Base-by-base conservation (phyloP, 2,329 filamentous ascomycete species). In the Scedosporium dehoogii region DNA sequence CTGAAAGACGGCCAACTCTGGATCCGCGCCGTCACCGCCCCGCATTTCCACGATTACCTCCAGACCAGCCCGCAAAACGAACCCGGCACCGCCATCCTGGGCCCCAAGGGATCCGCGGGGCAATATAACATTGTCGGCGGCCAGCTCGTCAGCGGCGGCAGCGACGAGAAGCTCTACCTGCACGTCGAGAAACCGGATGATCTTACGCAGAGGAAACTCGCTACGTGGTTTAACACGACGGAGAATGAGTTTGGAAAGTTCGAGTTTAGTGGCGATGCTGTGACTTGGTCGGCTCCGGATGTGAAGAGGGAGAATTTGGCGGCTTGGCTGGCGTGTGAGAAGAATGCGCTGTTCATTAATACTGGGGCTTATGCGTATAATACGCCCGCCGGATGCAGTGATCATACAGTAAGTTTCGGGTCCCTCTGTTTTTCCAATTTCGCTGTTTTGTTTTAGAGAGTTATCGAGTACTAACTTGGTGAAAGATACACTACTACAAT, bases 261-360 rank as follows among this genome's bases (percentile, higher is more conserved):
- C 67, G 76, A 71, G 2, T 85, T 78, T 68, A 76, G 77, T 62
- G 81, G 81, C 5, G 81, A 85, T 69, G 79, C 80, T 3, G 67
- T 84, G 23, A 78, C 77, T 16, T 84, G 82, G 82, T 75, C 70
- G 51, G 74, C 73, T 10, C 68, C 74, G 1, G 76, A 74, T 10
- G 71, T 84, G 25, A 68, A 69, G 18, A 69, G 81, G 46, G 81
- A 79, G 44, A 85, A 84, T 67, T 68, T 73, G 21, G 78, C 77
- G 18, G 82, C 82, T 6, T 85, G 81, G 78, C 77, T 82, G 68
- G 81, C 84, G 48, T 85, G 81, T 63, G 72, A 69, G 18, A 72
- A 70, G 14, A 74, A 80, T 69, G 69, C 67, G 58, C 63, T 84
- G 66, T 84, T 79, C 68, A 76, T 84, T 63, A 85, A 85, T 65